Percentiles rank a stretch among this genome's conserved stretches.
Conservation (phyloP, 2,329 filamentous ascomycete genomes). For the Ceratocystis harringtonii region DNA sequence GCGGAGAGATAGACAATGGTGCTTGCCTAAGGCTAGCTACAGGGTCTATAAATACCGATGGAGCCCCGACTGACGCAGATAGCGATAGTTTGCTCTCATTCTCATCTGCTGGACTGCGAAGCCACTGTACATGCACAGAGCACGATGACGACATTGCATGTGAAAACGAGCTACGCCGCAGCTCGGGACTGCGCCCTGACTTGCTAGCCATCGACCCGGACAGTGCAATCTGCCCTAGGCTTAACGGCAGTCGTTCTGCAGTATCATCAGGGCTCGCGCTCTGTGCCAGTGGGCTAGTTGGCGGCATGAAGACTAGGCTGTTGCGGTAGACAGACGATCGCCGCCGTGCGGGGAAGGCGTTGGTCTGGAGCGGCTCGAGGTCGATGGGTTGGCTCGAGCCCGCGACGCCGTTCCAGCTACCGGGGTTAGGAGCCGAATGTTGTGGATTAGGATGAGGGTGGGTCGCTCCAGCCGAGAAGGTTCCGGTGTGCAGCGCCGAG, state of each 20-base stretch:
- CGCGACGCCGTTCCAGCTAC: background rate
- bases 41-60: background rate
- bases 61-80: background rate
- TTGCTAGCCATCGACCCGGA: slow-evolving; percentile 28
- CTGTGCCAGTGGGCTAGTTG: slow-evolving; percentile 83
- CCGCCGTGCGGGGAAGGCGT: background rate
- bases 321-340: background rate
- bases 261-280: slow-evolving; percentile 69
- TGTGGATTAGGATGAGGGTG: background rate
- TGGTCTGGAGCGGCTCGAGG: background rate
- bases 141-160: slow-evolving; percentile 60
- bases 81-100: background rate
- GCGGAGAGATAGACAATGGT: background rate
- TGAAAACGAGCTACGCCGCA: slow-evolving; percentile 29
- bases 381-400: background rate
- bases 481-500: slow-evolving; percentile 56
- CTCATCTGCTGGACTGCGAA: background rate
- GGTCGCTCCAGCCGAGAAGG: slow-evolving; percentile 40
- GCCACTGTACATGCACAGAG: slow-evolving; percentile 34
- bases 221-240: slow-evolving; percentile 2
- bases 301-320: slow-evolving; percentile 58
- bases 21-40: background rate
- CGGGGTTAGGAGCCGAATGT: background rate
- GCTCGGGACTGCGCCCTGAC: background rate
- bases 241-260: slow-evolving; percentile 7